phyloP scores from a whole-genome alignment of 768 basidiomycete genomes.

The Mycena rosella region DNA sequence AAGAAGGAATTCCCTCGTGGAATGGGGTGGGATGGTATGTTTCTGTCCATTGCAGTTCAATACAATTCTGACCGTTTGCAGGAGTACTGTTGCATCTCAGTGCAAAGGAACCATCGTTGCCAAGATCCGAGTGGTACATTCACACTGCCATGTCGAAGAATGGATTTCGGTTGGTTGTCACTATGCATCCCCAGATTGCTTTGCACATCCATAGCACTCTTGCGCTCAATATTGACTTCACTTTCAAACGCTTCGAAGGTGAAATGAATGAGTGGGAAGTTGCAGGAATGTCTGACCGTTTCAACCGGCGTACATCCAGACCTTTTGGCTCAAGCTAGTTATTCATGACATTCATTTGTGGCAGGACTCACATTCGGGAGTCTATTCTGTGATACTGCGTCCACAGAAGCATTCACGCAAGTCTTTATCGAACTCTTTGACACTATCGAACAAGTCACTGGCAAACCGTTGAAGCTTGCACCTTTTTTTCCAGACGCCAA shows the following conservation, averaged over 20 bases:
- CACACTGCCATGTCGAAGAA: conserved; percentile 2
- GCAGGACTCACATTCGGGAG: conserved; percentile 36
- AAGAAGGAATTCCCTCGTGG: conserved; percentile 6
- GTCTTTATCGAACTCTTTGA: conserved; percentile 32
- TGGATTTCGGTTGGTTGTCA: conserved; percentile 6
- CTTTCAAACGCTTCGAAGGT: conserved; percentile 40
- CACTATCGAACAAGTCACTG: conserved; percentile 28
- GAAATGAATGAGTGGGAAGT: conserved; percentile 40
- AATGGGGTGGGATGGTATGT: conserved; percentile 15
- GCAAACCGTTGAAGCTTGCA: conserved; percentile 20
- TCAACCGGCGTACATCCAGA: conserved; percentile 24
- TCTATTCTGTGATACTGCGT: conserved; percentile 35
- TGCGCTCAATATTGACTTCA: conserved; percentile 34
- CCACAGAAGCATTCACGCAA: conserved; percentile 24
- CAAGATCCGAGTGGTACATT: not conserved
- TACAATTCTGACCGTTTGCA: not conserved
- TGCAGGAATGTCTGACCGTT: conserved; percentile 21
- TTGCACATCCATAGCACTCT: conserved; percentile 21
- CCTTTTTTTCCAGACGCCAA: conserved; percentile 35
- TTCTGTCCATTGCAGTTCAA: not conserved
- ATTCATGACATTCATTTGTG: too few species aligned
- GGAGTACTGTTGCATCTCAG: not conserved
- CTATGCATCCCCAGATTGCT: conserved; percentile 10
- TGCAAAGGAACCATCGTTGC: not conserved
- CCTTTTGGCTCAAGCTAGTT: not conserved